Evolutionary conservation across 2,329 filamentous ascomycete species (phyloP).

Genomic region (Trematosphaeria pertusa): DNA sequence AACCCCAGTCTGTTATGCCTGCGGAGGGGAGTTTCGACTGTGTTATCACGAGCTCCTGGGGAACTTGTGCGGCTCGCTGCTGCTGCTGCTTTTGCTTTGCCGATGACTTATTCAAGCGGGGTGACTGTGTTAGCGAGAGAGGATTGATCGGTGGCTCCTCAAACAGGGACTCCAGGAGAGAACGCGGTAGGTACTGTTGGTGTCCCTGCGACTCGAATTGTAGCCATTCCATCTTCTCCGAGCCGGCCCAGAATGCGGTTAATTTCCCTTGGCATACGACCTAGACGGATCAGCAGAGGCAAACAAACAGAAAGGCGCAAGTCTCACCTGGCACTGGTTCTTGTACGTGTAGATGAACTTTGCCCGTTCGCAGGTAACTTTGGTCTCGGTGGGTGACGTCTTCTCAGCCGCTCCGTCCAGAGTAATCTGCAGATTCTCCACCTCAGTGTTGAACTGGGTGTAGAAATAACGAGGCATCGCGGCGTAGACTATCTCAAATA

Average conservation of each 20-base stretch:
- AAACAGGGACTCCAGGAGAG: conserved; percentile 58
- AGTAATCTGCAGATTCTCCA: conserved; percentile 84
- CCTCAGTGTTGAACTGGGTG: conserved; percentile 83
- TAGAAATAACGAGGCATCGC: conserved; percentile 88
- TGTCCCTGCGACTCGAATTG: conserved; percentile 80
- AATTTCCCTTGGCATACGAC: conserved; percentile 79
- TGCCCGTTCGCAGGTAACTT: conserved; percentile 77
- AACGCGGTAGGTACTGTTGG: conserved; percentile 83
- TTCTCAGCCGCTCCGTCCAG: conserved; percentile 72
- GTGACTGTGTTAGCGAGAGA: conserved; percentile 62
- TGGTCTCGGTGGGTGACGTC: conserved; percentile 68
- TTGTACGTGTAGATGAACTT: conserved; percentile 91
- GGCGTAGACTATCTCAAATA: conserved; percentile 84
- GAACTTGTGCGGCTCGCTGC: conserved; percentile 29
- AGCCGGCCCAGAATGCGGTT: conserved; percentile 78
- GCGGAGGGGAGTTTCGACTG: conserved; percentile 55
- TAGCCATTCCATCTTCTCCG: conserved; percentile 80
- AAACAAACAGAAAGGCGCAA: no score
- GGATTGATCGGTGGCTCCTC: conserved; percentile 54
- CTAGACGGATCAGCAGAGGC: conserved; percentile 52
- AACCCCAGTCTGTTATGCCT: conserved; percentile 59
- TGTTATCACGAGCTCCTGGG: conserved; percentile 51
- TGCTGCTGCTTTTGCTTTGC: conserved; percentile 58
- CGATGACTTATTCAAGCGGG: conserved; percentile 62
- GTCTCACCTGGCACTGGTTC: conserved; percentile 77